Percentiles rank a stretch among this genome's conserved stretches.
phyloP scores from a whole-genome alignment of 306 rosid genomes.

The Aeschynomene evenia region DNA sequence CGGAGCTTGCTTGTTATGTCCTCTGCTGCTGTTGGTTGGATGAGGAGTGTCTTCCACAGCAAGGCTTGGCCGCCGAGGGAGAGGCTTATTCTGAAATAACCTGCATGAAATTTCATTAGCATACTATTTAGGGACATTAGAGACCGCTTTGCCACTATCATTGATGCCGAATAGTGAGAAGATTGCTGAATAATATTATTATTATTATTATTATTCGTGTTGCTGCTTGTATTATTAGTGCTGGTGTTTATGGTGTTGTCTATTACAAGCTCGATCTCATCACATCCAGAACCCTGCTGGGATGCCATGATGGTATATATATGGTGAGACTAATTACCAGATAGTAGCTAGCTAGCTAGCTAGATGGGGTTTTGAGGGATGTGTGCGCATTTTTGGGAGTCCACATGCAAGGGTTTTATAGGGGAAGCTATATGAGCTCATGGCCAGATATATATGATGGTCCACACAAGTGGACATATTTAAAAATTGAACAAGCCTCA shows the following conservation, averaged over 20 bases:
- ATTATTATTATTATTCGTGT: not conserved
- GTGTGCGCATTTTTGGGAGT: not conserved
- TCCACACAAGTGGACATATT: constrained; percentile 8
- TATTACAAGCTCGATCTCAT: constrained; percentile 35
- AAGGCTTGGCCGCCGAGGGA: constrained; percentile 62
- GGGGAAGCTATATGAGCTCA: not conserved
- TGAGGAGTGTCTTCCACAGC: constrained; percentile 45
- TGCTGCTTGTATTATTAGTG: not conserved
- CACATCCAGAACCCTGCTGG: not conserved
- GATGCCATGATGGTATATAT: constrained; percentile 32
- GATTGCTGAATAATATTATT: too few relatives aligned
- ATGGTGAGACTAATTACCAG: too few relatives aligned
- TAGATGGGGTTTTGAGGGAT: not conserved
- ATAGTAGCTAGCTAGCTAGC: too few relatives aligned
- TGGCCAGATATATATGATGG: not conserved
- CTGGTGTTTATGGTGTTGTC: not conserved
- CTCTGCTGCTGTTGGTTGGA: constrained; percentile 19
- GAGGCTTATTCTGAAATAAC: constrained; percentile 66
- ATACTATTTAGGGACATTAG: constrained; percentile 31
- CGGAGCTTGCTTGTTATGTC: constrained; percentile 13
- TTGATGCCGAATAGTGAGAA: not conserved
- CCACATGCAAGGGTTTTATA: constrained; percentile 22
- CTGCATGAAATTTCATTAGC: constrained; percentile 55
- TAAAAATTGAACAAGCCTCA: not conserved
- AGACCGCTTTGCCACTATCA: constrained; percentile 15